Percentiles rank a stretch among this genome's conserved stretches.
Evolutionary conservation across 192 early-diverging fungal species (phyloP).

Genomic region (Backusella circina): DNA sequence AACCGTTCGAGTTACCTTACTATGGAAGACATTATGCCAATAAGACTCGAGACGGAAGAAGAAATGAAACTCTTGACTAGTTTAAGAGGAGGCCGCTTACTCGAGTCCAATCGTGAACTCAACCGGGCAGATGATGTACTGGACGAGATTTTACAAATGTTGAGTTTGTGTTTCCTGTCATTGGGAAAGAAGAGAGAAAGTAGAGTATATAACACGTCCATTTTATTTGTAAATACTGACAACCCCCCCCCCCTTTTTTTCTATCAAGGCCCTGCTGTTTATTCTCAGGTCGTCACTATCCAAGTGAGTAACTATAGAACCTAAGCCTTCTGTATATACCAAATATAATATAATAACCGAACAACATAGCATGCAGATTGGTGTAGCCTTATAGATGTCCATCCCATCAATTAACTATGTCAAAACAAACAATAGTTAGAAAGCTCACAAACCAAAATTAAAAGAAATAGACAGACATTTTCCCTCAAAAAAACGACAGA

Average conservation of each 20-base stretch:
- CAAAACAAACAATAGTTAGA: slow-evolving; percentile 45
- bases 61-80: slow-evolving; percentile 39
- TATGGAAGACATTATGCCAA: slow-evolving; percentile 51
- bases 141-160: slow-evolving; percentile 73
- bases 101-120: background rate
- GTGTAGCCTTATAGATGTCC: no score
- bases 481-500: slow-evolving; percentile 50
- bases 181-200: slow-evolving; percentile 74
- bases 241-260: background rate
- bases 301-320: slow-evolving; percentile 6
- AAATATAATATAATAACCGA: no score
- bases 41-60: slow-evolving; percentile 54
- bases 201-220: background rate
- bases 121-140: slow-evolving; percentile 62
- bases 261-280: slow-evolving; percentile 24
- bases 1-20: slow-evolving; percentile 66
- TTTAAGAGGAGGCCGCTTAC: slow-evolving; percentile 13
- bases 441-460: slow-evolving; percentile 57
- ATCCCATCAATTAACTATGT: no score
- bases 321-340: background rate
- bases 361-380: slow-evolving; percentile 50
- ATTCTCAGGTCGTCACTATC: slow-evolving; percentile 30
- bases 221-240: background rate
- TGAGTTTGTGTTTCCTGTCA: slow-evolving; percentile 71
- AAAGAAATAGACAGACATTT: slow-evolving; percentile 54